A percentile compares a stretch with the other conserved stretches of the same genome.
Conservation (phyloP, 176 grass and related monocot species). For the Melocanna baccifera region DNA sequence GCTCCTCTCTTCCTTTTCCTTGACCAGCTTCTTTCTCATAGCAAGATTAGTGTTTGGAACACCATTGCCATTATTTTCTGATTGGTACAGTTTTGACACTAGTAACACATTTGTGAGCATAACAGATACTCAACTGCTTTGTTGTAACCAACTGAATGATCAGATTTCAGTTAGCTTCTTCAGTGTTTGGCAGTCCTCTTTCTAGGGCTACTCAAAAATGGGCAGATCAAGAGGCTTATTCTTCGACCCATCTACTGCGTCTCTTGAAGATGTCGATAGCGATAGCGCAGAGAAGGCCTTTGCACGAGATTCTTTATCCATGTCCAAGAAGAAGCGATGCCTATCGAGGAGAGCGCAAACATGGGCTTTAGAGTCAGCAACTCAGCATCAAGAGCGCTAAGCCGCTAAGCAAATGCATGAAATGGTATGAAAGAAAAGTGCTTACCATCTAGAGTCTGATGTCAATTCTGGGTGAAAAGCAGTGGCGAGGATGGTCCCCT, state of each 20-base stretch:
- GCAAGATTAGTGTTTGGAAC: neutral
- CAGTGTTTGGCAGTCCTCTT: neutral
- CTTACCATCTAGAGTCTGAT: conserved; percentile 89
- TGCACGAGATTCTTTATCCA: conserved; percentile 60
- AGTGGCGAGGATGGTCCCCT: conserved; percentile 86
- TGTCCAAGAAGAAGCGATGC: conserved; percentile 80
- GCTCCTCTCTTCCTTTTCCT: too few relatives aligned
- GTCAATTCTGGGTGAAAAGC: conserved; percentile 95
- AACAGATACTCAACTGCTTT: neutral
- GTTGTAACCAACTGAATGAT: neutral
- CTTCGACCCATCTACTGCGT: neutral
- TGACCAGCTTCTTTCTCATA: neutral
- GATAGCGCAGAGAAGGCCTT: conserved; percentile 36
- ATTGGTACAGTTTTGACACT: neutral
- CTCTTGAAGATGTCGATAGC: conserved; percentile 21
- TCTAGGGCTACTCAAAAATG: conserved; percentile 67
- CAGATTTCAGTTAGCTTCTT: conserved; percentile 3
- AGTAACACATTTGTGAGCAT: neutral
- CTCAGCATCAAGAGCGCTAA: neutral
- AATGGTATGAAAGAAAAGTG: neutral
- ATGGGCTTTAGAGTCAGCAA: neutral
- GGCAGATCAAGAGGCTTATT: conserved; percentile 63
- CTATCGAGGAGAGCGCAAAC: conserved; percentile 10
- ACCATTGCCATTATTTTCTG: conserved; percentile 14
- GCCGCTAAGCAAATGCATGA: neutral